These are phyloP conservation scores for Annulohypoxylon moriforme DNA, from an alignment of 495 filamentous ascomycete genomes.

Conservation along the genomic window DNA sequence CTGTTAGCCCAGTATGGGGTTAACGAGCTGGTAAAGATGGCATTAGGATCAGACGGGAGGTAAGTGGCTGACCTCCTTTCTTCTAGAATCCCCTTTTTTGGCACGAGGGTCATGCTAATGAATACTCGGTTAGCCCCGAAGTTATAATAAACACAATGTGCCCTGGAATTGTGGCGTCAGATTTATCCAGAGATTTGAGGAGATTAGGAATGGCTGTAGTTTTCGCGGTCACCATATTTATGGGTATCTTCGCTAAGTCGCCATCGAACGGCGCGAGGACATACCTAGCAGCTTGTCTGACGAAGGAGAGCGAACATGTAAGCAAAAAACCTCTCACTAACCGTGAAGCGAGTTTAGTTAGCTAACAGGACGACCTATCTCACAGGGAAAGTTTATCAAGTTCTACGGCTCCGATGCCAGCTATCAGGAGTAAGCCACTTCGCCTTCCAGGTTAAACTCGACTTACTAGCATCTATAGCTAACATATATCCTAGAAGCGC, in stretches of 20 bases:
- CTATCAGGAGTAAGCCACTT: conserved; percentile 35
- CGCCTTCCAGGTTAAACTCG: not conserved
- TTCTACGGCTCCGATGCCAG: conserved; percentile 41
- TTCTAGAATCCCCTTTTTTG: not conserved
- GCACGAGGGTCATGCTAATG: not conserved
- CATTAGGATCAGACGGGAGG: conserved; percentile 42
- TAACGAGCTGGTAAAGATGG: conserved; percentile 50
- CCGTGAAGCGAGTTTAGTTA: not conserved
- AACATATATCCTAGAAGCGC: conserved; percentile 14
- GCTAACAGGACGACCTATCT: conserved; percentile 6
- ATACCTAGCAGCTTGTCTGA: conserved; percentile 47
- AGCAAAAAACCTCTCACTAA: not conserved
- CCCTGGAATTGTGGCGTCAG: conserved; percentile 58
- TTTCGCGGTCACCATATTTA: conserved; percentile 33
- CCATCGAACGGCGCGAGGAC: conserved; percentile 52
- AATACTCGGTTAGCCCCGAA: conserved; percentile 41
- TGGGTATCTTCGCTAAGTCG: conserved; percentile 42
- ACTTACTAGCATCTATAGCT: not conserved
- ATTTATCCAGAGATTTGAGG: conserved; percentile 48
- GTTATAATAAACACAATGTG: conserved; percentile 57
- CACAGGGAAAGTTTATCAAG: conserved; percentile 41
- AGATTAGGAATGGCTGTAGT: conserved; percentile 22
- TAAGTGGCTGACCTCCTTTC: conserved; percentile 14
- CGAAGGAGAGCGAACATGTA: conserved; percentile 49
- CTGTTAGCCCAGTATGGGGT: conserved; percentile 53